Evolutionary conservation across 176 grass and related monocot species (phyloP), one percentile per base, ranked within the genome.

Genomic region (Hsuehochloa calcarea): DNA sequence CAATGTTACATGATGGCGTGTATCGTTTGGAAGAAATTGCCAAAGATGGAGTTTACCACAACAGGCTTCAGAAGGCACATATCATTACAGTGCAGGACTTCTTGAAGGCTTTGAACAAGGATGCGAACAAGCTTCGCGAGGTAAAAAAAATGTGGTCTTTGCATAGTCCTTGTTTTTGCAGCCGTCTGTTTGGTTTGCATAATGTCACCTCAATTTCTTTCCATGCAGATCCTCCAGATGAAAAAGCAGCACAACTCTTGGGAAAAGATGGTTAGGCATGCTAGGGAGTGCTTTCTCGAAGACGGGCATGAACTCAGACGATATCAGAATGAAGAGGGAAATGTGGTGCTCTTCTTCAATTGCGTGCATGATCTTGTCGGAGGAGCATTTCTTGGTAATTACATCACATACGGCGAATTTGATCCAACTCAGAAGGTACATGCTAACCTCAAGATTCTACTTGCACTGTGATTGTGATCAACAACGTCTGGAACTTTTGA

Each of bases 261-360:
- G 88, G 38, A 40, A n/a, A 89, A 75, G 39, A 75, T 89, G 88
- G 73, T 74, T 20, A 39, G 19, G 17, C 88, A 89, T 85, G 88
- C 77, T 14, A 85, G 22, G 77, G 43, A 63, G 4, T 81, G 69
- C 54, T 47, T 46, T 62, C 82, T 76, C 13, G 9, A 29, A 45
- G 88, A 85, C 23, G 59, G 3, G 4, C 41, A 62, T 13, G 77
- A 89, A 52, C 76, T 89, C 4, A 68, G 50, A 85, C 27, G 5
- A 3, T 83, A 52, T 47, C 5, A 3, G 0, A 51, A 2, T n/a
- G 17, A 16, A 41, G 76, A 59, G 6, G 82, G 1, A 1, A 75
- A 49, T 34, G 50, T 35, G 29, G 31, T 55, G 12, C 14, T 89
- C 11, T 84, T 84, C 4, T 34, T 84, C 50, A 89, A 85, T 9